These are phyloP conservation scores for Kazachstania taianensis DNA, from an alignment of 805 yeast genomes.

Conservation along the genomic window DNA sequence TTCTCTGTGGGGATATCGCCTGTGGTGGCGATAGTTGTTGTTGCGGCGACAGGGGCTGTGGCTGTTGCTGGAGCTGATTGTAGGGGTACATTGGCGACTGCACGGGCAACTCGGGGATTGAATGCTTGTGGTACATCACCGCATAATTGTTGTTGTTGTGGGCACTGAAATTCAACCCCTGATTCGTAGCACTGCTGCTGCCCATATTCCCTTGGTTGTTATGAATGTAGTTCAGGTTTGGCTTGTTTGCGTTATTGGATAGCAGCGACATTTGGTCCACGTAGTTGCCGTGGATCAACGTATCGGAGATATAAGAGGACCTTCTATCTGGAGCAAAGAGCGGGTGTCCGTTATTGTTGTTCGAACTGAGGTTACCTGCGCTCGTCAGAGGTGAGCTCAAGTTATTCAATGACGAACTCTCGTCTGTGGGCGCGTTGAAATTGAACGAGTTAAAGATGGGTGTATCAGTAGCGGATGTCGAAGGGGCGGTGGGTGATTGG, in stretches of 20 bases:
- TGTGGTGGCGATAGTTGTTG: no score
- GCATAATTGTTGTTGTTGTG: no score
- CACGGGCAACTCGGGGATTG: no score
- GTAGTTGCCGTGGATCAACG: conserved; percentile 32
- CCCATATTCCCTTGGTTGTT: no score
- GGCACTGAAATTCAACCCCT: neutral
- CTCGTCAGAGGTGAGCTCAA: conserved; percentile 1
- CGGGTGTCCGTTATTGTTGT: neutral
- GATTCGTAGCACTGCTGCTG: neutral
- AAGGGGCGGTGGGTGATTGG: neutral
- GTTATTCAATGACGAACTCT: no score
- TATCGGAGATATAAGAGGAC: conserved; percentile 66
- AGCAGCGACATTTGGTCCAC: no score
- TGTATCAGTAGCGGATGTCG: neutral
- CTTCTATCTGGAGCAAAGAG: conserved; percentile 42
- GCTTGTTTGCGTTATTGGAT: neutral
- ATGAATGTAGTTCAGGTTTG: neutral
- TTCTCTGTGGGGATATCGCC: no score
- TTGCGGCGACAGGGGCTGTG: no score
- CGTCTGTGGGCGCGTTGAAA: neutral
- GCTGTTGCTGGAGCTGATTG: neutral
- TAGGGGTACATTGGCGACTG: neutral
- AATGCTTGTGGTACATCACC: neutral
- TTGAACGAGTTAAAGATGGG: neutral
- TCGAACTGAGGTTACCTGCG: neutral